Evolutionary conservation across 345 rosid species (phyloP), one percentile per base, ranked within the genome.

Genomic region (Eutrema heterophyllum): DNA sequence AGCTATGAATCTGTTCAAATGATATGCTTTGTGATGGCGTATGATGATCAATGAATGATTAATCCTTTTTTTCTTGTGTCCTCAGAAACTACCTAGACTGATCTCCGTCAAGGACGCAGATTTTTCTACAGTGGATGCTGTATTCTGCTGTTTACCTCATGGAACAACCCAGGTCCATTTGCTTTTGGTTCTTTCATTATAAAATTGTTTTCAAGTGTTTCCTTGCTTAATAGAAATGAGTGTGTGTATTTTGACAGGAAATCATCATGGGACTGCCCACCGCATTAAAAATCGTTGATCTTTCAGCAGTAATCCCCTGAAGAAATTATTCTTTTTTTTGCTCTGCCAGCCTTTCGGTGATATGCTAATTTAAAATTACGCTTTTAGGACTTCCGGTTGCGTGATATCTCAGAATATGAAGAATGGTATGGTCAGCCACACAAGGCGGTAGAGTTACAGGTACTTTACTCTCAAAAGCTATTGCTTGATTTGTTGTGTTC

Each of bases 371-470:
- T 50, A 45, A 24, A 55, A 38, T 38, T 49, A 6, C 36, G 7
- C 45, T 5, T 57, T 71, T 72, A 89, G 93, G 96, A 88, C 83
- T 91, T 93, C 45, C 88, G 96, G 50, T 78, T 93, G 59, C 86
- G 83, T 33, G 79, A 89, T 78, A 73, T 87, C 67, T 79, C 90
- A 36, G 95, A 86, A 62, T 89, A 94, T 70, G 93, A 94, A 87
- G 87, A 92, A 79, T 96, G 99, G 98, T 96, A 96, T 86, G 98
- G 97, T 77, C 97, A 90, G 74, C 88, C 96, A 41, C 98, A 96
- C 53, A 82, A 74, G 52, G 99, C 99, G 57, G 84, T 88, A 30
- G 87, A 89, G 43, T 81, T 96, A 82, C 98, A 92, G 96, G 99
- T 79, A 50, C n/a, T 6, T 64, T 33, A 10, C 65, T 61, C 14